Percentiles rank a stretch among this genome's conserved stretches.
Conservation (phyloP, 495 filamentous ascomycete species). For the Letharia columbiana region DNA sequence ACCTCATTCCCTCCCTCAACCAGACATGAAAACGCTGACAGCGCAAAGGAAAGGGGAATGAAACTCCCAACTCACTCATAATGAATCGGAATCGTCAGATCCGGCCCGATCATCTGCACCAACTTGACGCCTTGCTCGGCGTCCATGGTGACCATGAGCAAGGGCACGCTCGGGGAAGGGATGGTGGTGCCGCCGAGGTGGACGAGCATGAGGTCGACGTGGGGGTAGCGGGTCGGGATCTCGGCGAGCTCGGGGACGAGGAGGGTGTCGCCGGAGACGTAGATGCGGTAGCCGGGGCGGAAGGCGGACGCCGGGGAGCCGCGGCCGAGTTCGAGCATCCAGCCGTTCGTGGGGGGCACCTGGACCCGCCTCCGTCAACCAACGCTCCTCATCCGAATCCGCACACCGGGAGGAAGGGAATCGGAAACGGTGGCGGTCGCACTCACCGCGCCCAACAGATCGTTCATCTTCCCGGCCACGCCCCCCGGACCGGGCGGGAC, state of each 20-base stretch:
- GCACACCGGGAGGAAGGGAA: neutral
- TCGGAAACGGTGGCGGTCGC: conserved; percentile 11
- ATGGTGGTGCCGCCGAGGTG: conserved; percentile 61
- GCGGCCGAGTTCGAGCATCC: conserved; percentile 59
- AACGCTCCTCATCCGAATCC: too few relatives aligned
- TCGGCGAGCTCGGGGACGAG: conserved; percentile 53
- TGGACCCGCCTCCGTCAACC: conserved; percentile 8
- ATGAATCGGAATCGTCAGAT: conserved; percentile 61
- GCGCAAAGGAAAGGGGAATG: neutral
- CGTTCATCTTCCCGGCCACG: conserved; percentile 42
- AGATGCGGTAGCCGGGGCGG: conserved; percentile 38
- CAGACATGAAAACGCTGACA: too few relatives aligned
- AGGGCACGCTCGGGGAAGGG: conserved; percentile 45
- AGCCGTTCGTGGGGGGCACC: conserved; percentile 65
- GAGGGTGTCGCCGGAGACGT: conserved; percentile 67
- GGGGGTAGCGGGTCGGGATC: conserved; percentile 46
- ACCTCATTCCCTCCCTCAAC: too few relatives aligned
- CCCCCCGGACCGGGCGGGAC: conserved; percentile 44
- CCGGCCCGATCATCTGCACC: conserved; percentile 51
- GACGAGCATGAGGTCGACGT: conserved; percentile 59
- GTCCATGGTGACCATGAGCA: conserved; percentile 70
- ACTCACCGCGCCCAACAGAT: conserved; percentile 48
- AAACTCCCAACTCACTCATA: conserved; percentile 39
- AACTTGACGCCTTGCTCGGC: conserved; percentile 53
- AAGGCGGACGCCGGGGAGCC: neutral